These are phyloP conservation scores for Trichoderma atroviride DNA, from an alignment of 2,329 filamentous ascomycete species.

Conservation along the genomic window DNA sequence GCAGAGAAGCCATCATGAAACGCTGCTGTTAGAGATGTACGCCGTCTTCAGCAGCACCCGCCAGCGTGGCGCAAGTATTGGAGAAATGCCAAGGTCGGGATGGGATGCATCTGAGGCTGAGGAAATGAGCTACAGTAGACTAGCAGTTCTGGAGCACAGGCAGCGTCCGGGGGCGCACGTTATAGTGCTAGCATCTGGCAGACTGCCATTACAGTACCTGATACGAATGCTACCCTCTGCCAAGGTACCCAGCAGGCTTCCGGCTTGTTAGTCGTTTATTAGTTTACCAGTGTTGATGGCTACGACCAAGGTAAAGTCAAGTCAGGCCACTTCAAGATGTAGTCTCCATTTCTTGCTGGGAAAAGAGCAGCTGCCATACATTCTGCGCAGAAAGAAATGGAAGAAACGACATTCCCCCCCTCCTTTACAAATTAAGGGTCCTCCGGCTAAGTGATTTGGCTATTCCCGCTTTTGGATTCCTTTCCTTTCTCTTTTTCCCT, in stretches of 20 bases:
- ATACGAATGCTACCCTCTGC: background rate
- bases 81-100: slow-evolving; percentile 19
- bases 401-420: background rate
- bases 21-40: slow-evolving; percentile 20
- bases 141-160: slow-evolving; percentile 8
- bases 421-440: background rate
- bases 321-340: background rate
- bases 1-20: slow-evolving; percentile 18
- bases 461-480: background rate
- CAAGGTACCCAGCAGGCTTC: background rate
- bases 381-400: background rate
- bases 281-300: background rate
- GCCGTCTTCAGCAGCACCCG: background rate
- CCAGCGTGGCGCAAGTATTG: slow-evolving; percentile 11
- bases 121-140: slow-evolving; percentile 3
- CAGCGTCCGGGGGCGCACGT: background rate
- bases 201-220: background rate
- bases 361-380: background rate
- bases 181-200: background rate
- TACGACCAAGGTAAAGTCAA: background rate
- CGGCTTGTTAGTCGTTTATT: too few relatives aligned
- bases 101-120: slow-evolving; percentile 25
- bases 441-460: background rate
- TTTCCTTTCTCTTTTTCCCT: background rate
- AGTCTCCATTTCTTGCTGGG: background rate